A percentile compares a stretch with the other conserved stretches of the same genome.
These are phyloP conservation scores for Chenopodium album DNA, from an alignment of 148 eudicot genomes.

Conservation along the genomic window DNA sequence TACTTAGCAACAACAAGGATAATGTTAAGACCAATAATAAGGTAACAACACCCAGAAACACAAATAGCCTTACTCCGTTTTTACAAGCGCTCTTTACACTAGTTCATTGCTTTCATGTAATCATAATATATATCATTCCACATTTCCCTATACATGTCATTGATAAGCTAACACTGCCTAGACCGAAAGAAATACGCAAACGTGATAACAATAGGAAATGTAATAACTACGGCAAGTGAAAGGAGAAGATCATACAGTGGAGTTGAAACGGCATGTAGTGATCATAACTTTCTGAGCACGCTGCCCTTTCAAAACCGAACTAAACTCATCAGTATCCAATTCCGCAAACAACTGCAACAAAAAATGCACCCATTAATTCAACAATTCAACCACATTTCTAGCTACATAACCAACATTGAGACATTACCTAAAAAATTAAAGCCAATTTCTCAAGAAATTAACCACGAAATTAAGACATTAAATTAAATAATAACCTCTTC, in stretches of 20 bases:
- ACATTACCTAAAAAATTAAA: neutral
- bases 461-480: neutral
- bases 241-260: constrained; percentile 53
- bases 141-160: neutral
- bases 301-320: constrained; percentile 55
- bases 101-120: neutral
- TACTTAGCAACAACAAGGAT: no score
- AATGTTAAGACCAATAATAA: no score
- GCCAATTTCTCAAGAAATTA: neutral
- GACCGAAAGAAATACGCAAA: no score
- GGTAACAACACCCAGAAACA: neutral
- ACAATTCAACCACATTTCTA: neutral
- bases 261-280: constrained; percentile 82
- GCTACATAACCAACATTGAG: neutral
- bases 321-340: constrained; percentile 82
- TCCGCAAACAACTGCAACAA: constrained; percentile 77
- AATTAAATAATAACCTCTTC: constrained; percentile 56
- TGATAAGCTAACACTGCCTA: neutral
- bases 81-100: neutral
- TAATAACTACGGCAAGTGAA: neutral
- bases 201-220: neutral
- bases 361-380: neutral
- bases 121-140: neutral
- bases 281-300: constrained; percentile 67
- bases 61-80: no score